phyloP scores from a whole-genome alignment of 2,329 filamentous ascomycete species.

The Elsinoe perseae region DNA sequence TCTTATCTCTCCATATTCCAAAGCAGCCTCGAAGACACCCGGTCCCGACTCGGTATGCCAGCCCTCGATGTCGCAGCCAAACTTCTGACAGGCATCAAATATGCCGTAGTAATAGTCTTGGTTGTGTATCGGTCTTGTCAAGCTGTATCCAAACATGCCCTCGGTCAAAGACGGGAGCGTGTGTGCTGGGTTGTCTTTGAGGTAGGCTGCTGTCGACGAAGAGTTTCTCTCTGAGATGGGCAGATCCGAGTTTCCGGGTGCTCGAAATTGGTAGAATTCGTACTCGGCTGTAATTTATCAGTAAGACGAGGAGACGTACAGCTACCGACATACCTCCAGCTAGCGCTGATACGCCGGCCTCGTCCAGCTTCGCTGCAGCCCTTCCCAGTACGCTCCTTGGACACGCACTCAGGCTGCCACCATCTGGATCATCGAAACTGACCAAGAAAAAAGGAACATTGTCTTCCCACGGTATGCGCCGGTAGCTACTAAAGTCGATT shows the following conservation, averaged over 20 bases:
- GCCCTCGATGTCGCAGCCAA: conserved; percentile 76
- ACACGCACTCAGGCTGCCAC: conserved; percentile 64
- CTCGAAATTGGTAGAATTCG: conserved; percentile 87
- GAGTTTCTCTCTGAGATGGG: conserved; percentile 49
- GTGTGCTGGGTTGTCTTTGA: conserved; percentile 63
- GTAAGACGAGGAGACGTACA: conserved; percentile 17
- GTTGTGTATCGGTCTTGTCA: conserved; percentile 80
- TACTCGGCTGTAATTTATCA: conserved; percentile 62
- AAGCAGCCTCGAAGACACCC: conserved; percentile 88
- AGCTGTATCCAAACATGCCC: conserved; percentile 92
- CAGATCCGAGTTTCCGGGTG: conserved; percentile 44
- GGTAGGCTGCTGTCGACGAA: conserved; percentile 64
- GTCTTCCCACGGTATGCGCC: conserved; percentile 85
- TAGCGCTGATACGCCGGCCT: conserved; percentile 71
- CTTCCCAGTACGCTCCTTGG: conserved; percentile 67
- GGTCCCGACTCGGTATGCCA: conserved; percentile 95
- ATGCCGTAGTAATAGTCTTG: conserved; percentile 88
- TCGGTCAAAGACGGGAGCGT: conserved; percentile 75
- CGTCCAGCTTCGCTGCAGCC: conserved; percentile 58
- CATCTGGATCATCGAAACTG: conserved; percentile 74
- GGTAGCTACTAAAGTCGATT: conserved; percentile 67
- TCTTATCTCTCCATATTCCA: conserved; percentile 80
- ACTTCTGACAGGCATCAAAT: conserved; percentile 69
- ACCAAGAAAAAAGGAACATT: conserved; percentile 79
- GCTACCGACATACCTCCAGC: conserved; percentile 62